These are phyloP conservation scores for Globisporangium nagaii DNA, from an alignment of 352 stramenopile species.

Conservation along the genomic window DNA sequence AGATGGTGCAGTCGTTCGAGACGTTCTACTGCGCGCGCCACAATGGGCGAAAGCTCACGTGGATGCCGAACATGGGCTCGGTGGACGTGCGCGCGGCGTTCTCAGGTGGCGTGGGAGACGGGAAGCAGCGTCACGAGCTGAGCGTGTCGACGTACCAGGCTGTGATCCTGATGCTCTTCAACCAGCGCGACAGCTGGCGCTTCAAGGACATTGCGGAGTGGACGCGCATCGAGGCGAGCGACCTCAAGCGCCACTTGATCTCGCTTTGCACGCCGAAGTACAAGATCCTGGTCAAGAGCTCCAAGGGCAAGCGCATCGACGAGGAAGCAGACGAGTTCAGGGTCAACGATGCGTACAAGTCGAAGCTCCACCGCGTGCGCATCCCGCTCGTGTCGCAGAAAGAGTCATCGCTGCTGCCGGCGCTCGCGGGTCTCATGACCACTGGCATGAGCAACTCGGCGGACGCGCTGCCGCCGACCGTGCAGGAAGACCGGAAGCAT, in stretches of 20 bases:
- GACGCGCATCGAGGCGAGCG: conserved; percentile 85
- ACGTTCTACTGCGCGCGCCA: conserved; percentile 94
- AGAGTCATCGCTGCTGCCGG: conserved; percentile 55
- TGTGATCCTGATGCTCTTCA: conserved; percentile 98
- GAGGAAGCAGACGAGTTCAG: conserved; percentile 92
- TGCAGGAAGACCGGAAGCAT: conserved; percentile 96
- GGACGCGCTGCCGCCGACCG: conserved; percentile 82
- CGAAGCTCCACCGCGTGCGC: conserved; percentile 86
- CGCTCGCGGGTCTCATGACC: conserved; percentile 16
- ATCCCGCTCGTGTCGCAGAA: conserved; percentile 84
- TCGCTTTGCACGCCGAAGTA: conserved; percentile 98
- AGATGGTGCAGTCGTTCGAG: conserved; percentile 86
- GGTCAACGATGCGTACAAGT: conserved; percentile 94
- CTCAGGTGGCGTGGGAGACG: conserved; percentile 43
- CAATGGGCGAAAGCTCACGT: conserved; percentile 94
- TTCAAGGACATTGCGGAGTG: conserved; percentile 88
- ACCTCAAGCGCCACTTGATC: conserved; percentile 94
- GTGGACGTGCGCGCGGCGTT: conserved; percentile 92
- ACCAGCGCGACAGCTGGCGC: conserved; percentile 70
- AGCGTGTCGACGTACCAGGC: conserved; percentile 98
- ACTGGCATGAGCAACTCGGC: conserved; percentile 35
- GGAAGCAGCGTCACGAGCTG: conserved; percentile 89
- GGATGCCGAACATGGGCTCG: conserved; percentile 91
- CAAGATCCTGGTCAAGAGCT: conserved; percentile 96
- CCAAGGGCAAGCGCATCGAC: conserved; percentile 95